Percentiles rank a stretch among this genome's conserved stretches.
These are phyloP conservation scores for Barnettozyma sucrosica DNA, from an alignment of 805 yeast genomes.

Conservation along the genomic window DNA sequence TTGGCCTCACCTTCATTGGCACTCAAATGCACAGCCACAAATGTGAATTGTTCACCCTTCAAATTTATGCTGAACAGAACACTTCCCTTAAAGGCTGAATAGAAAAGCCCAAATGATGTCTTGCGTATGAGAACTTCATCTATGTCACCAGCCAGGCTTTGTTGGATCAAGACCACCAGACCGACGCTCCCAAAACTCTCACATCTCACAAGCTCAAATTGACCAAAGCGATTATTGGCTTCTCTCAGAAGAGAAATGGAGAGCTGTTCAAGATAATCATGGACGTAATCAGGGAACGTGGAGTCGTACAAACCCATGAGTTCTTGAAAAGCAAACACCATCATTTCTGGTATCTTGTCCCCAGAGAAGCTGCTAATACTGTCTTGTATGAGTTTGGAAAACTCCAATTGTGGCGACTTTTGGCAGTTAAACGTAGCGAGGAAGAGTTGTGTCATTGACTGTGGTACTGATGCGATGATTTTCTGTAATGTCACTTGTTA, in stretches of 20 bases:
- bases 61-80: constrained; percentile 50
- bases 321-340: constrained; percentile 66
- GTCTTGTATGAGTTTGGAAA: neutral
- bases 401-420: constrained; percentile 34
- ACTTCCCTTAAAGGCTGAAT: constrained; percentile 72
- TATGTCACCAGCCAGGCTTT: constrained; percentile 1
- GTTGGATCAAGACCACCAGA: neutral
- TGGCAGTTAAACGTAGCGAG: constrained; percentile 51
- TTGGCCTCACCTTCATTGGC: constrained; percentile 68
- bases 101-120: constrained; percentile 48
- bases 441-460: constrained; percentile 13
- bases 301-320: constrained; percentile 52
- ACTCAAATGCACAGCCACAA: constrained; percentile 65
- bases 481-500: neutral
- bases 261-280: constrained; percentile 32
- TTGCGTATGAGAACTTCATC: constrained; percentile 22
- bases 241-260: constrained; percentile 31
- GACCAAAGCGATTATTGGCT: constrained; percentile 28
- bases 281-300: constrained; percentile 35
- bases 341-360: constrained; percentile 33
- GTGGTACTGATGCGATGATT: neutral
- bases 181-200: constrained; percentile 56
- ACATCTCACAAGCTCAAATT: constrained; percentile 38
- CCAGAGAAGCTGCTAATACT: neutral
- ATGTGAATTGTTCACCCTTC: constrained; percentile 37